phyloP scores from a whole-genome alignment of 495 filamentous ascomycete genomes.

The Neurospora sp. region DNA sequence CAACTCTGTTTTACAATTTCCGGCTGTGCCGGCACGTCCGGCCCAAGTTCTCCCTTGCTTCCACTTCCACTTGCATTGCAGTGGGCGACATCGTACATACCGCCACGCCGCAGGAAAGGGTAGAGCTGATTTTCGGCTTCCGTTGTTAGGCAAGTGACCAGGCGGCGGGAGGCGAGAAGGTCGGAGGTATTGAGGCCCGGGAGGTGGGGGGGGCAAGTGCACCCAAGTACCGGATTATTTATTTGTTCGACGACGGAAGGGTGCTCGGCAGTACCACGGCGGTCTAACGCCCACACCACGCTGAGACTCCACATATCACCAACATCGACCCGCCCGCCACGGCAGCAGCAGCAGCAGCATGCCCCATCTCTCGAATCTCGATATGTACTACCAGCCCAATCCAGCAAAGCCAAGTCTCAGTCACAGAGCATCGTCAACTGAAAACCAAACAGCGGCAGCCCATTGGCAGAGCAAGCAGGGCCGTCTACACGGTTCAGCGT shows the following conservation, averaged over 20 bases:
- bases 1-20: background rate
- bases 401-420: background rate
- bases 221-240: background rate
- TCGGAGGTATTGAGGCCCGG: background rate
- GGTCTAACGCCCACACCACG: background rate
- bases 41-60: background rate
- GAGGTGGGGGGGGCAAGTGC: background rate
- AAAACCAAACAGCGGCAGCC: background rate
- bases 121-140: background rate
- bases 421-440: background rate
- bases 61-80: background rate
- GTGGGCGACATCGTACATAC: background rate
- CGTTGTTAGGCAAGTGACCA: background rate
- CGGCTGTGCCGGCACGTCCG: background rate
- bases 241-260: background rate
- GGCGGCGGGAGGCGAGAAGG: background rate
- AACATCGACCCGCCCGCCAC: background rate
- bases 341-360: background rate
- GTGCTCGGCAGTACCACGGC: background rate
- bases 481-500: background rate
- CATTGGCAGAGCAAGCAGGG: background rate
- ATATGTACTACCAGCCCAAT: background rate
- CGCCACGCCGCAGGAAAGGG: background rate
- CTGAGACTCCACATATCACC: background rate
- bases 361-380: background rate